Conservation (phyloP, 345 rosid genomes). For the Arabidopsis thaliana region TAIR10.1 NC_003075.7:12716501-12717000, state of each 20-base stretch:
- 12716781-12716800: conserved; percentile 65
- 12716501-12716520: conserved; percentile 89
- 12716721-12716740: conserved; percentile 85
- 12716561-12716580: background rate
- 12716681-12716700: conserved; percentile 69
- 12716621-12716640: background rate
- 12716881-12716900: conserved; percentile 90
- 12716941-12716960: conserved; percentile 60
- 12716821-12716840: conserved; percentile 56
- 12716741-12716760: conserved; percentile 74
- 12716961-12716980: conserved; percentile 56
- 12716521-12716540: conserved; percentile 10
- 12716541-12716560: conserved; percentile 10
- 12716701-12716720: conserved; percentile 70
- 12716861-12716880: conserved; percentile 89
- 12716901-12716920: conserved; percentile 85
- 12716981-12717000: conserved; percentile 69
- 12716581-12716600: background rate
- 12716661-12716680: conserved; percentile 82
- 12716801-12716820: conserved; percentile 50
- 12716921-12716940: conserved; percentile 71
- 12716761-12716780: conserved; percentile 79
- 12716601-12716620: conserved; percentile 11
- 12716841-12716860: conserved; percentile 60
- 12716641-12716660: conserved; percentile 97